These are phyloP conservation scores for Leptographium radiaticola DNA, from an alignment of 2,329 filamentous ascomycete species.

Conservation along the genomic window DNA sequence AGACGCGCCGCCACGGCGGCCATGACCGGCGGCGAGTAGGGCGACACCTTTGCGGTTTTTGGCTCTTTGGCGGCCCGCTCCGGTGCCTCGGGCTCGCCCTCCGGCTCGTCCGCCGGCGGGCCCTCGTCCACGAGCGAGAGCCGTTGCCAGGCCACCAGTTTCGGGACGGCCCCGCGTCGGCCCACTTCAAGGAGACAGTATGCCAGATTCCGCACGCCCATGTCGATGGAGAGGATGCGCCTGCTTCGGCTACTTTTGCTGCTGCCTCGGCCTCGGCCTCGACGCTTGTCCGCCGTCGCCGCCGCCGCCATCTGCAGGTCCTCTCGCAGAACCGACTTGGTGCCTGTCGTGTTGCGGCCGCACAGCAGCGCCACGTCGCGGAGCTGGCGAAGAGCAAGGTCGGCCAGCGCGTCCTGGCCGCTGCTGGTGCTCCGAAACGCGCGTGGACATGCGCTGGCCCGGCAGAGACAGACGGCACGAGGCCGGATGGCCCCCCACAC, in stretches of 20 bases:
- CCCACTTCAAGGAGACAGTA: slow-evolving; percentile 44
- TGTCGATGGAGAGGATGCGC: slow-evolving; percentile 65
- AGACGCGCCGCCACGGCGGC: slow-evolving; percentile 20
- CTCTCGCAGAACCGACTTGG: slow-evolving; percentile 20
- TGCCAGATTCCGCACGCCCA: slow-evolving; percentile 73
- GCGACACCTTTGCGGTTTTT: not conserved
- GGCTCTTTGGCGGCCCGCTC: not conserved
- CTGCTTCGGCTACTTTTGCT: not conserved
- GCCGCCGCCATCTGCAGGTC: slow-evolving; percentile 33
- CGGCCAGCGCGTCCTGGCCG: slow-evolving; percentile 17
- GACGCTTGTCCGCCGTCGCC: slow-evolving; percentile 7
- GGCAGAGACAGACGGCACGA: not conserved
- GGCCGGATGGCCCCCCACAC: not conserved
- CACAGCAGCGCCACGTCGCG: slow-evolving; percentile 48
- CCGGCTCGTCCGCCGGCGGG: not conserved
- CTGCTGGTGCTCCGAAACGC: not conserved
- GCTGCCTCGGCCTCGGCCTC: no score
- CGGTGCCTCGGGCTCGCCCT: no score
- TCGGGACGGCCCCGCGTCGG: not conserved
- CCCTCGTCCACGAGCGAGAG: slow-evolving; percentile 10
- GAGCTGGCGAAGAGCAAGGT: slow-evolving; percentile 19
- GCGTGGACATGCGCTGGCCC: not conserved
- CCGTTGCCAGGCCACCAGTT: slow-evolving; percentile 16
- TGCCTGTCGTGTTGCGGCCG: slow-evolving; percentile 46
- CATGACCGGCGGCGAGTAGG: slow-evolving; percentile 22